phyloP scores from a whole-genome alignment of 1,284 basidiomycete species.

The Austroboletus olivaceoglutinosus region DNA sequence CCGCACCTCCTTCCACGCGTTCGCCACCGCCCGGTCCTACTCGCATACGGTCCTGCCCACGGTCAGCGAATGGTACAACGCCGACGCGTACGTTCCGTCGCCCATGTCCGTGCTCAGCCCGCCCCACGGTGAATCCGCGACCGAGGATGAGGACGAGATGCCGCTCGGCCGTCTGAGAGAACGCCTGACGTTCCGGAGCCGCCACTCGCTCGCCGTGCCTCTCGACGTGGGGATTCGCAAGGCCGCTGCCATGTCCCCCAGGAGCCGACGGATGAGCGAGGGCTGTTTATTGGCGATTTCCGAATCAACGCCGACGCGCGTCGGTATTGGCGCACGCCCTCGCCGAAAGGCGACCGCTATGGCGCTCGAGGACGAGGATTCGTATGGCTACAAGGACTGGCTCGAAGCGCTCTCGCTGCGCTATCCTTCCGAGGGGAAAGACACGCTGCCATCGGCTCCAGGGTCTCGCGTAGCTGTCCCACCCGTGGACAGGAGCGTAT shows the following conservation, averaged over 20 bases:
- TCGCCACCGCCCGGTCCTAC: constrained; percentile 1
- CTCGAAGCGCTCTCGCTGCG: constrained; percentile 20
- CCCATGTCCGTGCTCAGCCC: constrained; percentile 21
- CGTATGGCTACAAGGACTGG: constrained; percentile 12
- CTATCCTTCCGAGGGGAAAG: constrained; percentile 3
- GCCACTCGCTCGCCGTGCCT: neutral
- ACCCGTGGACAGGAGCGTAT: too few relatives aligned
- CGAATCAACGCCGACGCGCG: constrained; percentile 18
- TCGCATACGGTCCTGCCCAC: constrained; percentile 6
- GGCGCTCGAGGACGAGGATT: constrained; percentile 3
- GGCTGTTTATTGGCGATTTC: constrained; percentile 20
- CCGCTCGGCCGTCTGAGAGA: constrained; percentile 14
- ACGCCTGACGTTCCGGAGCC: constrained; percentile 8
- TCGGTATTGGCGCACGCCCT: constrained; percentile 9
- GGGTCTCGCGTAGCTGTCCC: too few relatives aligned
- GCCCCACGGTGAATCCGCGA: constrained; percentile 6
- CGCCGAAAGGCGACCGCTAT: constrained; percentile 5
- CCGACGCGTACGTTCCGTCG: constrained; percentile 16
- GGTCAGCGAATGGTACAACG: constrained; percentile 15
- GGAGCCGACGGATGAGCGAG: constrained; percentile 16
- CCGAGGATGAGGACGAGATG: constrained; percentile 19
- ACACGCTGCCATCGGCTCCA: neutral
- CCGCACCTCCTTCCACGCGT: neutral
- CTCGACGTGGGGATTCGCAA: neutral
- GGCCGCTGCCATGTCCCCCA: neutral